Evolutionary conservation across 2,329 filamentous ascomycete species (phyloP).

Genomic region (Fusarium nematophilum): DNA sequence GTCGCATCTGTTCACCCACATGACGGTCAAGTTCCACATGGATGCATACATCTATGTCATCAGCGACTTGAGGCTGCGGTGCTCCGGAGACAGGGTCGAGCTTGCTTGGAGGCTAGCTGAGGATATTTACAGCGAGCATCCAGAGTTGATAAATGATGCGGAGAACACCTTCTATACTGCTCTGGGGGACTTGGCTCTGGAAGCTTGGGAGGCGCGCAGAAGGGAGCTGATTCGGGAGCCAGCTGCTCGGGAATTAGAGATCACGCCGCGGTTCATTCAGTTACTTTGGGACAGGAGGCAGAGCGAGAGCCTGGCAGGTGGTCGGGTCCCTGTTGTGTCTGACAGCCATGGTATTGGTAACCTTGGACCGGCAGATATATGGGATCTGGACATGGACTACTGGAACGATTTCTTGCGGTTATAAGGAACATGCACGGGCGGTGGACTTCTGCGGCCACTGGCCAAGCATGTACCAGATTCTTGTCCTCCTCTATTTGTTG

Average conservation of each 20-base stretch:
- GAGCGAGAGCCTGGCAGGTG: not conserved
- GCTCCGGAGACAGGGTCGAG: constrained; percentile 23
- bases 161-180: constrained; percentile 18
- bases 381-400: constrained; percentile 32
- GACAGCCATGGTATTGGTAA: not conserved
- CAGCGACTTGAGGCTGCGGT: constrained; percentile 43
- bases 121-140: constrained; percentile 39
- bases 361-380: constrained; percentile 5
- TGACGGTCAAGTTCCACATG: constrained; percentile 42
- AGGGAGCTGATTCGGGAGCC: not conserved
- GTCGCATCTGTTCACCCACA: constrained; percentile 44
- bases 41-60: constrained; percentile 48
- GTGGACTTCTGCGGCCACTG: too few relatives aligned
- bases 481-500: too few relatives aligned
- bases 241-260: not conserved
- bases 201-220: constrained; percentile 37
- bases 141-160: constrained; percentile 13
- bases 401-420: constrained; percentile 37
- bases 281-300: constrained; percentile 11
- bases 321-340: not conserved
- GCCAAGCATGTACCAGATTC: too few relatives aligned
- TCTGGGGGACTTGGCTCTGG: constrained; percentile 27
- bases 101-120: constrained; percentile 45
- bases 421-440: not conserved
- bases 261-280: constrained; percentile 21